Evolutionary conservation across 1,284 basidiomycete species (phyloP).

Genomic region (Cryptococcus amylolentus): DNA sequence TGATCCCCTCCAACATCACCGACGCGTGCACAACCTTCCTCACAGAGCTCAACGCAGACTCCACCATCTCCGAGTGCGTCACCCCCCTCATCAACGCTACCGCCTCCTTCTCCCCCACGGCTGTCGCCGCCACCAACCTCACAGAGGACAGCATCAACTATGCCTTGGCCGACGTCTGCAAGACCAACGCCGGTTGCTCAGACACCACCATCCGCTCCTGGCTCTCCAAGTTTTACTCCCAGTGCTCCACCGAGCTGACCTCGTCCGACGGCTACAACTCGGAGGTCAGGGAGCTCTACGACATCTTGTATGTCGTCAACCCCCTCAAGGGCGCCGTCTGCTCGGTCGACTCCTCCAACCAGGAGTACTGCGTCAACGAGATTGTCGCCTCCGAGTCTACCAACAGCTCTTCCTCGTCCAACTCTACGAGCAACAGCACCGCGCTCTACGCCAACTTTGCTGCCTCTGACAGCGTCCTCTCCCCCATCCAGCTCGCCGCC

Average conservation of each 20-base stretch:
- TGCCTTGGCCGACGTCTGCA: slow-evolving; percentile 63
- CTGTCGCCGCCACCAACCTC: slow-evolving; percentile 55
- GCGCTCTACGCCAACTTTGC: slow-evolving; percentile 21
- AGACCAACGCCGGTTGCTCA: slow-evolving; percentile 55
- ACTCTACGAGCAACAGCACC: slow-evolving; percentile 14
- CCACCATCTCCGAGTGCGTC: slow-evolving; percentile 61
- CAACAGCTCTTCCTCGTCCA: slow-evolving; percentile 21
- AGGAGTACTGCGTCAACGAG: slow-evolving; percentile 62
- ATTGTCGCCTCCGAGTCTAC: slow-evolving; percentile 38
- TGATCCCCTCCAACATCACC: slow-evolving; percentile 60
- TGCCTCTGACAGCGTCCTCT: slow-evolving; percentile 14
- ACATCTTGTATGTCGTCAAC: slow-evolving; percentile 66
- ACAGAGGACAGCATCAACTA: slow-evolving; percentile 53
- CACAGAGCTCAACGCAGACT: slow-evolving; percentile 60
- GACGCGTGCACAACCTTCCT: slow-evolving; percentile 62
- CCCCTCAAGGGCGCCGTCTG: slow-evolving; percentile 69
- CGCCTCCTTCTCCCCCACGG: slow-evolving; percentile 57
- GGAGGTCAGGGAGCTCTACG: slow-evolving; percentile 64
- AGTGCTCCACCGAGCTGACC: slow-evolving; percentile 65
- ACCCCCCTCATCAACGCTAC: slow-evolving; percentile 63
- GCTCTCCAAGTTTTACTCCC: slow-evolving; percentile 65
- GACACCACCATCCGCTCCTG: slow-evolving; percentile 59
- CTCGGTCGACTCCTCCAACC: slow-evolving; percentile 62
- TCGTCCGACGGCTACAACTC: slow-evolving; percentile 51
- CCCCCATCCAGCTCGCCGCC: slow-evolving; percentile 36